These are phyloP conservation scores for Mycoemilia scoparia DNA, from an alignment of 192 early-diverging fungal species.

Conservation along the genomic window DNA sequence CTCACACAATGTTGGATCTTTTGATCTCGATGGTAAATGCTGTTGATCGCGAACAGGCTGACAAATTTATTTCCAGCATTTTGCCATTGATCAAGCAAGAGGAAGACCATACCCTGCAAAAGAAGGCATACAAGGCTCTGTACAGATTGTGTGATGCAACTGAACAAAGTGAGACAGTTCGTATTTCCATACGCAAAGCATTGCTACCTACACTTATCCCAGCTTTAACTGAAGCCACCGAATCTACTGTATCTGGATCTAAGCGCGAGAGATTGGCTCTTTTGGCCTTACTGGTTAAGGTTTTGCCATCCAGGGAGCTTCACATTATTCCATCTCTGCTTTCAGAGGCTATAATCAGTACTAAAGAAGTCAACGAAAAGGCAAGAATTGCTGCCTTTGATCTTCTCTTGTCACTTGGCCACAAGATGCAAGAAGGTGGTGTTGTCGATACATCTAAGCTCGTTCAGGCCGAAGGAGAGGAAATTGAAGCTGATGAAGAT, in stretches of 20 bases:
- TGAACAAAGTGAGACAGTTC: constrained; percentile 13
- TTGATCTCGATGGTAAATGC: constrained; percentile 51
- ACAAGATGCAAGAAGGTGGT: constrained; percentile 68
- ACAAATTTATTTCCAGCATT: constrained; percentile 32
- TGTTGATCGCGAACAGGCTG: constrained; percentile 48
- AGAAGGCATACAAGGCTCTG: constrained; percentile 88
- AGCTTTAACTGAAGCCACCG: constrained; percentile 56
- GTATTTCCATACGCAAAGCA: constrained; percentile 10
- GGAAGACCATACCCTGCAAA: constrained; percentile 62
- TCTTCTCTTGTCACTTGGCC: constrained; percentile 71
- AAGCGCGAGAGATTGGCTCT: constrained; percentile 63
- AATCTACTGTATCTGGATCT: constrained; percentile 44
- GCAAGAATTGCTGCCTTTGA: constrained; percentile 67
- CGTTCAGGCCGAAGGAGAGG: constrained; percentile 13
- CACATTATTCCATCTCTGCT: constrained; percentile 74
- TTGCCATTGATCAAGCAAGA: constrained; percentile 31
- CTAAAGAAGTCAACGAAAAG: constrained; percentile 87
- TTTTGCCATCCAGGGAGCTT: constrained; percentile 44
- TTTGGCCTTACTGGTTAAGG: constrained; percentile 42
- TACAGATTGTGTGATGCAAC: constrained; percentile 23
- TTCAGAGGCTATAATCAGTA: constrained; percentile 79
- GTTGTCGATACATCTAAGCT: constrained; percentile 17
- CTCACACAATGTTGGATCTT: constrained; percentile 81
- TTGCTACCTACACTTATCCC: constrained; percentile 48
- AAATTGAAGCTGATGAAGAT: constrained; percentile 5